phyloP scores from a whole-genome alignment of 805 yeast genomes.

The Monosporozyma unispora region DNA sequence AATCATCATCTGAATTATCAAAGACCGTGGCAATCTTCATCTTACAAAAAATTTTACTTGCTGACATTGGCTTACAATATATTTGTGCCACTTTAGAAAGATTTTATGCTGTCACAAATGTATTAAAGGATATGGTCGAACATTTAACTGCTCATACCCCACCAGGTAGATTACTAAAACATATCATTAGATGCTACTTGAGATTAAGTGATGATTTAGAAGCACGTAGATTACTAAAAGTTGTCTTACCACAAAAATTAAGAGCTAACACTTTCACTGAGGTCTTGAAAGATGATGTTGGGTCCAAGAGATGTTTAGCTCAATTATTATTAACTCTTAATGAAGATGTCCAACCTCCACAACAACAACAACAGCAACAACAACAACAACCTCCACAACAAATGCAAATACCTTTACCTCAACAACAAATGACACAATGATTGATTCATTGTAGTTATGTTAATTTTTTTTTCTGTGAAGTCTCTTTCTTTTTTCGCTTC shows the following conservation, averaged over 20 bases:
- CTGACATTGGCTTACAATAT: slow-evolving; percentile 83
- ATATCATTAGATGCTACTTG: slow-evolving; percentile 88
- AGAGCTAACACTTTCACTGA: slow-evolving; percentile 65
- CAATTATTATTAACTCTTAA: slow-evolving; percentile 66
- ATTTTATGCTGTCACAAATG: slow-evolving; percentile 88
- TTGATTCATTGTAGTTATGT: neutral
- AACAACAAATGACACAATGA: neutral
- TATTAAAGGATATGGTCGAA: slow-evolving; percentile 77
- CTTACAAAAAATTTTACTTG: slow-evolving; percentile 83
- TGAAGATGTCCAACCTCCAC: slow-evolving; percentile 23
- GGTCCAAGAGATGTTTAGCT: slow-evolving; percentile 78
- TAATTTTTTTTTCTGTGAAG: too few species aligned
- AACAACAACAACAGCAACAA: neutral
- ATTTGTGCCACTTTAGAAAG: slow-evolving; percentile 94
- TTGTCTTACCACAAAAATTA: slow-evolving; percentile 77
- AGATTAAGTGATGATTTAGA: slow-evolving; percentile 83
- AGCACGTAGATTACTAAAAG: slow-evolving; percentile 79
- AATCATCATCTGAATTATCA: slow-evolving; percentile 83
- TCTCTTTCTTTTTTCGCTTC: neutral
- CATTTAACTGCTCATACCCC: slow-evolving; percentile 62
- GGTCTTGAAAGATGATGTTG: slow-evolving; percentile 74
- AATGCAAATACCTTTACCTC: neutral
- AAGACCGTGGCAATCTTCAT: slow-evolving; percentile 96
- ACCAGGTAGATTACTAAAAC: slow-evolving; percentile 80
- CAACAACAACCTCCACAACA: neutral